phyloP scores from a whole-genome alignment of 768 basidiomycete species.

The Lactarius akahatsu region DNA sequence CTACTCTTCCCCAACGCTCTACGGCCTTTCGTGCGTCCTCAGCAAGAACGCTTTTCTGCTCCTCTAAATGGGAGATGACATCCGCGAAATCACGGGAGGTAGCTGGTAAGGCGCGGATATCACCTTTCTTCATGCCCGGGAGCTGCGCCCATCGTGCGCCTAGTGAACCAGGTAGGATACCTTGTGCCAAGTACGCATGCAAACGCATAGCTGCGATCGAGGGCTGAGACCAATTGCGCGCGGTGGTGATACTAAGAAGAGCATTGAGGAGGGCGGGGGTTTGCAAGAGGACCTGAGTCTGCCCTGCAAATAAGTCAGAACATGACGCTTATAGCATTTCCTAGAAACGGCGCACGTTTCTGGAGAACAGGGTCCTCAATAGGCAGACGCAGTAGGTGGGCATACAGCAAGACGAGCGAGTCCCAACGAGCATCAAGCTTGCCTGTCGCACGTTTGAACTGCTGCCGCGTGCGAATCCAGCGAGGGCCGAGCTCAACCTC shows the following conservation, averaged over 20 bases:
- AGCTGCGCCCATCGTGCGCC: constrained; percentile 65
- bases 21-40: constrained; percentile 62
- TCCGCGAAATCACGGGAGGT: constrained; percentile 44
- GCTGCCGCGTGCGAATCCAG: constrained; percentile 52
- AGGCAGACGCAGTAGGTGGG: constrained; percentile 74
- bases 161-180: constrained; percentile 57
- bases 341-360: constrained; percentile 49
- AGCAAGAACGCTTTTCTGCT: constrained; percentile 49
- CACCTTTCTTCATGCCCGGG: constrained; percentile 62
- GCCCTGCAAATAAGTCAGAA: constrained; percentile 49
- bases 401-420: constrained; percentile 76
- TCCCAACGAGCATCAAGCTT: constrained; percentile 44
- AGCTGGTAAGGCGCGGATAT: constrained; percentile 44
- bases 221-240: constrained; percentile 87
- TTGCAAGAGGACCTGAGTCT: constrained; percentile 66
- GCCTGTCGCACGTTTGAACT: constrained; percentile 37
- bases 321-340: not conserved
- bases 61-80: constrained; percentile 50
- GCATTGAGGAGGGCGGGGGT: constrained; percentile 74
- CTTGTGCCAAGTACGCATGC: constrained; percentile 82
- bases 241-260: constrained; percentile 74
- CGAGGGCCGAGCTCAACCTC: constrained; percentile 47
- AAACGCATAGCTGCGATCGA: constrained; percentile 78
- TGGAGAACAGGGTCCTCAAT: constrained; percentile 53
- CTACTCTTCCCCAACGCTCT: constrained; percentile 68